Evolutionary conservation across 2,329 filamentous ascomycete genomes (phyloP), one percentile per base, ranked within the genome.

Genomic region (Fusarium newnesense): DNA sequence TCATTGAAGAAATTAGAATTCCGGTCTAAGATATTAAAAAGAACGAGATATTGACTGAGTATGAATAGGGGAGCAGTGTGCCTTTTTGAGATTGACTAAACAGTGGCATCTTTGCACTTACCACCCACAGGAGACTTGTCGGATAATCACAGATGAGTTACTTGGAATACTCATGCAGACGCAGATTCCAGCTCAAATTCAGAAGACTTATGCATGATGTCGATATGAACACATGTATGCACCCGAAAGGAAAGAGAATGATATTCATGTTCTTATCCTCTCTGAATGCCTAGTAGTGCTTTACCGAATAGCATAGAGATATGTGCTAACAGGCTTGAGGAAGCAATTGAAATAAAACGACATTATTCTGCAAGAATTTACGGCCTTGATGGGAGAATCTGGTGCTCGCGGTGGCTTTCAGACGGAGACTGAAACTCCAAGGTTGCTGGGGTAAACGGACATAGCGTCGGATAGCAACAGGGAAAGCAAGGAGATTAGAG

Each of bases 331-430:
- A 52, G 32, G 12, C 7, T 9, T 7, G 5, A 9, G n/a, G 9
- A 6, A 26, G 6, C 0, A 18, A 2, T 4, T 26, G n/a, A 52
- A 36, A 36, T 36, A 30, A 40, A n/a, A 1, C 7, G 13, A 18
- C 7, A 6, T 42, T 2, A 7, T 40, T 15, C n/a, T n/a, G 4
- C 8, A 39, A 54, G 13, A 54, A 8, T 9, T 18, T 12, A n/a
- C 5, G 10, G 36, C 8, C 12, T 7, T 40, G 28, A n/a, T 13
- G 32, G 32, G 9, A 21, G 32, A 26, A 39, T 42, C 9, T 40
- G 19, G 26, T n/a, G 8, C 40, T 42, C 11, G 19, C 15, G 24
- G 19, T 42, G 36, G 24, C 26, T 42, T n/a, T 18, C 10, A n/a
- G 8, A 30, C 3, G 1, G 19, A 40, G 19, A 40, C 34, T n/a